Base-by-base conservation (phyloP, 2,329 filamentous ascomycete species). In the Ploettnerulaceae sp. region DNA sequence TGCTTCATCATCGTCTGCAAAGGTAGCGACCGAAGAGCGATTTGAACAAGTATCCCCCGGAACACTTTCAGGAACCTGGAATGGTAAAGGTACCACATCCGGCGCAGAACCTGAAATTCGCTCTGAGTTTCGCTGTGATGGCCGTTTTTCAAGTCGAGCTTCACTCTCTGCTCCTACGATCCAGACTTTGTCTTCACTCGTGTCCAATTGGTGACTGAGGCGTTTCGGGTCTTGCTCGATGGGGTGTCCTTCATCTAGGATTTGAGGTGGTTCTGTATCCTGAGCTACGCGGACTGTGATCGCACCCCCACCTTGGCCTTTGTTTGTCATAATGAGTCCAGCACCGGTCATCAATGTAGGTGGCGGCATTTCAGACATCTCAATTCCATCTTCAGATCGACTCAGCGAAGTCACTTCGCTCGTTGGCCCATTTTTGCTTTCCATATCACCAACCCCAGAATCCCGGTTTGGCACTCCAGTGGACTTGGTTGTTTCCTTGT, bases 1-100 rank as follows among this genome's bases (percentile, higher is more conserved):
- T n/a, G 74, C 71, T 18, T 72, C 71, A 21, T 83, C 79, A 24
- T 73, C 69, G 47, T 84, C 82, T 12, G 83, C 82, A 57, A 84
- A 75, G 0, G 85, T 85, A 3, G 83, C 86, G 15, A 86, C 71
- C 1, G 86, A 86, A 2, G 83, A 88, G 21, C 73, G 67, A 48
- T 77, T 71, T n/a, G n/a, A n/a, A n/a, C n/a, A n/a, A n/a, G n/a
- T n/a, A n/a, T n/a, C n/a, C n/a, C n/a, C n/a, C n/a, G n/a, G n/a
- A n/a, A n/a, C n/a, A 9, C 70, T 66, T 15, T 65, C 64, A 0
- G 80, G 79, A 1, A 86, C 69, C 7, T 63, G 74, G 64, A 87
- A 86, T 0, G 84, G 84, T 1, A 87, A 68, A 12, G 84, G 81
- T 1, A 85, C 67, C 26, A 87, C 69, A 6, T 73, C 66, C 3